Percentiles rank a stretch among this genome's conserved stretches.
phyloP scores from a whole-genome alignment of 495 filamentous ascomycete species.

The Penicillium bialowiezense region DNA sequence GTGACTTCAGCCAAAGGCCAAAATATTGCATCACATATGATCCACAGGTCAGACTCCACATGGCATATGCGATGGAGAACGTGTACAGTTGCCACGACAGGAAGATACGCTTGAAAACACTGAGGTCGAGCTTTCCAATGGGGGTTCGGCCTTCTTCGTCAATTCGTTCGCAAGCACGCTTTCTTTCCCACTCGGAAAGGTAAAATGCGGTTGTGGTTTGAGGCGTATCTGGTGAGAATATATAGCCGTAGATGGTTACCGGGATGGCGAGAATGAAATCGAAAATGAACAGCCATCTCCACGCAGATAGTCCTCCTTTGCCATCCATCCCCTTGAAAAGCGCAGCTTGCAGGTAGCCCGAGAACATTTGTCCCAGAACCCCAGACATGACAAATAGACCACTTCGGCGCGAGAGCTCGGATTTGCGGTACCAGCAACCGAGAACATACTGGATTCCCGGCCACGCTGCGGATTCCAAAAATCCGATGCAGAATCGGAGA shows the following conservation, averaged over 20 bases:
- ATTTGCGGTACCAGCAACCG: constrained; percentile 20
- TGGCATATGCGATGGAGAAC: constrained; percentile 24
- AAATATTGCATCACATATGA: constrained; percentile 15
- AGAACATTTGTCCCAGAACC: constrained; percentile 13
- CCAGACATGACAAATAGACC: constrained; percentile 16
- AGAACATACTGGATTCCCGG: constrained; percentile 15
- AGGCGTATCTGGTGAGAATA: constrained; percentile 11
- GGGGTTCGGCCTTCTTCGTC: constrained; percentile 9
- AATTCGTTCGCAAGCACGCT: background rate
- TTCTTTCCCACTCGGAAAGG: constrained; percentile 5
- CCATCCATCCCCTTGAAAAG: constrained; percentile 40
- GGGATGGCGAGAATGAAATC: constrained; percentile 36
- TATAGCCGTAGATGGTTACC: constrained; percentile 12
- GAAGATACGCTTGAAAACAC: constrained; percentile 28
- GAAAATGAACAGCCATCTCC: constrained; percentile 70
- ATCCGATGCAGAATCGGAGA: constrained; percentile 14
- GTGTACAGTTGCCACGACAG: constrained; percentile 34
- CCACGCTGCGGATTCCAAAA: constrained; percentile 13
- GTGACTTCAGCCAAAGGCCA: constrained; percentile 2
- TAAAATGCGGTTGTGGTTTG: constrained; percentile 14
- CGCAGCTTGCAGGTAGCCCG: constrained; percentile 15
- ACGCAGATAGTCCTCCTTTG: constrained; percentile 51
- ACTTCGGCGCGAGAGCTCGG: constrained; percentile 17
- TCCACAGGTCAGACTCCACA: constrained; percentile 9
- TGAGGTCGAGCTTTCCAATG: constrained; percentile 12